Percentiles rank a stretch among this genome's conserved stretches.
Evolutionary conservation across 768 basidiomycete species (phyloP).

Genomic region (Strobilomyces dryophilus): DNA sequence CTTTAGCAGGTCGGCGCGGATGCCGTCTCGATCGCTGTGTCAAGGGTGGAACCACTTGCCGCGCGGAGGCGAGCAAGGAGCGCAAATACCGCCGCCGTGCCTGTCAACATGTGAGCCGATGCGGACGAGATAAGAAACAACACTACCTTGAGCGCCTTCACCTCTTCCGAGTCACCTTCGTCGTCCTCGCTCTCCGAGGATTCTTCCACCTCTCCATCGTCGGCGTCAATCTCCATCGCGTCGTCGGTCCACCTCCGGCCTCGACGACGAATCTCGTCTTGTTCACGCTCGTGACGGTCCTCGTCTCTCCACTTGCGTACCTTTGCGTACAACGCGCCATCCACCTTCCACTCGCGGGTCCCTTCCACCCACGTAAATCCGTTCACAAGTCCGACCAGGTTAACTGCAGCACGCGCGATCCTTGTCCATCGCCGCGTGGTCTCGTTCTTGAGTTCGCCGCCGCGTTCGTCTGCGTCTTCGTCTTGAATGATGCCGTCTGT

Average conservation of each 20-base stretch:
- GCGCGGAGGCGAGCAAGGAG: constrained; percentile 52
- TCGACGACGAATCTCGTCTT: constrained; percentile 62
- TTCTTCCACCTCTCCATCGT: constrained; percentile 46
- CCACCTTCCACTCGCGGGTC: constrained; percentile 57
- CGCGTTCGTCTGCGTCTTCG: constrained; percentile 50
- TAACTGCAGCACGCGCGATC: constrained; percentile 63
- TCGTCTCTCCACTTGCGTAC: constrained; percentile 67
- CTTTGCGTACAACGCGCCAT: constrained; percentile 64
- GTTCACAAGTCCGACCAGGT: constrained; percentile 63
- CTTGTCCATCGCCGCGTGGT: constrained; percentile 69
- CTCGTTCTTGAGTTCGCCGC: constrained; percentile 27
- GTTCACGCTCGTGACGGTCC: constrained; percentile 59
- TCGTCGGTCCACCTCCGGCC: constrained; percentile 63
- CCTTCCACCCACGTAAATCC: constrained; percentile 70
- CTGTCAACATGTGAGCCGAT: constrained; percentile 34
- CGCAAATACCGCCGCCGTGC: constrained; percentile 73
- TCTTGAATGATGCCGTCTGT: constrained; percentile 84
- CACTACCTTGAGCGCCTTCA: constrained; percentile 75
- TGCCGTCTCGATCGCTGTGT: constrained; percentile 27
- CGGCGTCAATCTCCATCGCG: constrained; percentile 67
- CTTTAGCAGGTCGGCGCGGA: constrained; percentile 27
- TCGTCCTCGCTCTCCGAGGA: constrained; percentile 48
- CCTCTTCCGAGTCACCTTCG: constrained; percentile 65
- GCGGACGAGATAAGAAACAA: constrained; percentile 3
- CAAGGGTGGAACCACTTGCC: constrained; percentile 28